A percentile compares a stretch with the other conserved stretches of the same genome.
phyloP scores from a whole-genome alignment of 139 green algal species.

The Asterochloris sp. region DNA sequence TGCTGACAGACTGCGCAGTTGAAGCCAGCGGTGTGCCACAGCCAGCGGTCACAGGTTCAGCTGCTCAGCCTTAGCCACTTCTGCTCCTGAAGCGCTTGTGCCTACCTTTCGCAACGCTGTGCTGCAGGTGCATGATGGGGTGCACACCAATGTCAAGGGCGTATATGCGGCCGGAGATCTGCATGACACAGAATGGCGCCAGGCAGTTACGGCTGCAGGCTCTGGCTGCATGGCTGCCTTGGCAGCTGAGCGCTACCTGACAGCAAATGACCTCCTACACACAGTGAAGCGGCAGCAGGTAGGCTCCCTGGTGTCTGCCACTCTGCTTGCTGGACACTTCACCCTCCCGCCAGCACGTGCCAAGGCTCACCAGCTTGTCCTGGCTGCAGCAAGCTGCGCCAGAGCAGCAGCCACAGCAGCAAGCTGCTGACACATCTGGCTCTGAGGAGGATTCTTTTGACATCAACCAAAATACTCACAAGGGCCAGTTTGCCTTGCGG shows the following conservation, averaged over 20 bases:
- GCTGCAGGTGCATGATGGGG: constrained; percentile 32
- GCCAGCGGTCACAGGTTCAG: too few species aligned
- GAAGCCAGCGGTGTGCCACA: too few species aligned
- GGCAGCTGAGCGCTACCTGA: constrained; percentile 88
- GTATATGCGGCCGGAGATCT: constrained; percentile 94
- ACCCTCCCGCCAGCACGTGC: not conserved
- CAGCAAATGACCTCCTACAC: constrained; percentile 17
- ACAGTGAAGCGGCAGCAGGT: not conserved
- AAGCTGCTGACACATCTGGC: not conserved
- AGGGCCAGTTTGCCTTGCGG: constrained; percentile 90
- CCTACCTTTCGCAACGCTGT: not conserved
- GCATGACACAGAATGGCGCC: constrained; percentile 86
- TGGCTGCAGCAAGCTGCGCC: constrained; percentile 25
- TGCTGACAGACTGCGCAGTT: too few species aligned
- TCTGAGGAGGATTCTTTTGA: constrained; percentile 1
- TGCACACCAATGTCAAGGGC: constrained; percentile 73
- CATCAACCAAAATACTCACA: constrained; percentile 58
- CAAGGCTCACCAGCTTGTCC: not conserved
- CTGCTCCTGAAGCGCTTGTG: not conserved
- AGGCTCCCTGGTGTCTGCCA: too few species aligned
- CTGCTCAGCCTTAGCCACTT: too few species aligned
- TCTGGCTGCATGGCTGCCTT: constrained; percentile 94
- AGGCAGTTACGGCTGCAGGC: constrained; percentile 95
- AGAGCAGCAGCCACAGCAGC: constrained; percentile 43
- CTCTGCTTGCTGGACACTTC: not conserved